Percentiles rank a stretch among this genome's conserved stretches.
phyloP scores from a whole-genome alignment of 2,329 filamentous ascomycete genomes.

The Beauveria caledonica region DNA sequence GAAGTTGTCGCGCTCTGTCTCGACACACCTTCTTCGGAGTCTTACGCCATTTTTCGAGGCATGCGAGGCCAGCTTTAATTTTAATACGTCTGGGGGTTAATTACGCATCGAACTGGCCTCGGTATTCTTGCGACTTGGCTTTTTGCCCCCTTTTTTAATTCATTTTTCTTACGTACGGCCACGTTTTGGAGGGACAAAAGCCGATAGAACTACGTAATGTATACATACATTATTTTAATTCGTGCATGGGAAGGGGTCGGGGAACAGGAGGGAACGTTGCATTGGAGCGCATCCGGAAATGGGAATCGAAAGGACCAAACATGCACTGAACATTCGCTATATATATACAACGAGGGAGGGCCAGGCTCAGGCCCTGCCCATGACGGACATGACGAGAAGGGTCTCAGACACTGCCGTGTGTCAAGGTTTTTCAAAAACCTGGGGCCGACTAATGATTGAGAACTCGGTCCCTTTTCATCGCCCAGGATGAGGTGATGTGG shows the following conservation, averaged over 20 bases:
- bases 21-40: background rate
- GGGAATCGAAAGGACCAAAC: background rate
- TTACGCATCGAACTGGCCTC: constrained; percentile 1
- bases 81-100: constrained; percentile 7
- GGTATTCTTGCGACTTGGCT: background rate
- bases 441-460: constrained; percentile 6
- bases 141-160: constrained; percentile 1
- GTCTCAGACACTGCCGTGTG: background rate
- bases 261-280: constrained; percentile 22
- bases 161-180: constrained; percentile 17
- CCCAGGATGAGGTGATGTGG: constrained; percentile 13
- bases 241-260: constrained; percentile 23
- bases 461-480: background rate
- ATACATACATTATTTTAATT: constrained; percentile 29
- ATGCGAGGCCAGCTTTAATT: constrained; percentile 8
- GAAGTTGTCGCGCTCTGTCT: background rate
- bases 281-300: constrained; percentile 13
- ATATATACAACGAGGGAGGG: constrained; percentile 4
- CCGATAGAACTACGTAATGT: constrained; percentile 32
- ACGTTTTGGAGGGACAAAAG: constrained; percentile 23
- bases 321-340: constrained; percentile 12
- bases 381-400: constrained; percentile 9
- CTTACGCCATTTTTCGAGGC: background rate
- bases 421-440: background rate
- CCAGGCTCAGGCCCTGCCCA: background rate